Base-by-base conservation (phyloP, 805 yeast genomes). In the Saccharomyces kudriavzevii region DNA sequence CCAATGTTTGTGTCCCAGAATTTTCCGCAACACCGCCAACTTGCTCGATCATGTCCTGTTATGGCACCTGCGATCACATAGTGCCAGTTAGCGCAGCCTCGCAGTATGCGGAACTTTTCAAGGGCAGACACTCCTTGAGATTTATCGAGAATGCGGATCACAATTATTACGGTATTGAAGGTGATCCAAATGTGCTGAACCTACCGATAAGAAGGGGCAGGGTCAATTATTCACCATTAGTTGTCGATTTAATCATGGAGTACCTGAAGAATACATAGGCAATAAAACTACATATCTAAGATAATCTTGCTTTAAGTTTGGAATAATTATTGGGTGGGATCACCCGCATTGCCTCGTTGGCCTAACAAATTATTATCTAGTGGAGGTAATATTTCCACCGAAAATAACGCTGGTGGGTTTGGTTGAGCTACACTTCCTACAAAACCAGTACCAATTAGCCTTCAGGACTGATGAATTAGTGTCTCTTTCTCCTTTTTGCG, bases 71-170 rank as follows among this genome's bases (percentile, higher is more conserved):
- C 10, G 98, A 92, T 63, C 67, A 69, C 10, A 75, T 86, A 10
- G 81, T 90, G 6, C 89, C 92, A 1, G 58, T 78, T 0, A 73
- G 74, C 14, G 96, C 89, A 60, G 75, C 84, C 6, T 76, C 84
- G 0, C 60, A 60, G 40, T 89, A 74, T 70, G 81, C 86, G 6
- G 81, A 85, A 59, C 58, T 71, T 9, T 77, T 90, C 49, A 77
- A 75, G 2, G 63, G 66, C 4, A 80, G 90, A 22, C 84, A 86
- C 59, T 72, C 75, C 3, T 70, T 89, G 52, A 73, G 74, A 40
- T 66, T 88, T 6, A 71, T 91, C 10, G 79, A 80, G 0, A 74
- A 74, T 47, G 96, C 96, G 0, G 91, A 89, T 65, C 98, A 91
- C 68, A 88, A 87, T 61, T 90, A 78, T 63, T 86, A 78, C 63